Percentiles rank a stretch among this genome's conserved stretches.
phyloP scores from a whole-genome alignment of 768 basidiomycete species.

The Tremella fuciformis region DNA sequence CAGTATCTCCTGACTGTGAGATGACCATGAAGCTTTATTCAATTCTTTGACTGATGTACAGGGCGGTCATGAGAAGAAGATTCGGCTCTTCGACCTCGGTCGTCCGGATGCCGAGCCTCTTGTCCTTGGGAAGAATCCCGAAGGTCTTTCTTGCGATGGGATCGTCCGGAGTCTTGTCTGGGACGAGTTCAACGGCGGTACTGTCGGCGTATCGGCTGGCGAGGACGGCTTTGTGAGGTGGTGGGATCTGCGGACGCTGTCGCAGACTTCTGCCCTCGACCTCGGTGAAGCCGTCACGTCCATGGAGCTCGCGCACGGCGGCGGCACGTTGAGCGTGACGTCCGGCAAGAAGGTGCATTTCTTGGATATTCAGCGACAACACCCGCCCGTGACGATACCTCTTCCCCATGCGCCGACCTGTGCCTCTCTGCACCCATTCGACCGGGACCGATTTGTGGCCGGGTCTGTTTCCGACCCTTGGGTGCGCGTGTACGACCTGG shows the following conservation, averaged over 20 bases:
- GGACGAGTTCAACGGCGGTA: conserved; percentile 71
- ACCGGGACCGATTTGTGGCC: conserved; percentile 85
- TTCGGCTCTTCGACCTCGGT: conserved; percentile 85
- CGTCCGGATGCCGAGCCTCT: conserved; percentile 84
- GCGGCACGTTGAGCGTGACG: conserved; percentile 80
- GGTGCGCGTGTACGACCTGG: conserved; percentile 87
- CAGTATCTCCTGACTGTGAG: conserved; percentile 51
- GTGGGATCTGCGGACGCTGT: conserved; percentile 89
- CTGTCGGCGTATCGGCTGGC: conserved; percentile 75
- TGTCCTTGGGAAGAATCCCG: conserved; percentile 63
- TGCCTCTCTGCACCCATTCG: conserved; percentile 86
- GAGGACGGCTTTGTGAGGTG: conserved; percentile 95
- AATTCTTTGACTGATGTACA: conserved; percentile 51
- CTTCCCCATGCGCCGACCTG: conserved; percentile 87
- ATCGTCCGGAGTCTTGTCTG: conserved; percentile 90
- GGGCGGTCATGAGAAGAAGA: conserved; percentile 97
- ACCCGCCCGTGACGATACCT: conserved; percentile 69
- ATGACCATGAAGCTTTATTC: background rate
- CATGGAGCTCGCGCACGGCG: conserved; percentile 81
- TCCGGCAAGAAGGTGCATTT: conserved; percentile 91
- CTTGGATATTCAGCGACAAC: conserved; percentile 60
- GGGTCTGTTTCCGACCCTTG: conserved; percentile 89
- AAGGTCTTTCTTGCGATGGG: conserved; percentile 71
- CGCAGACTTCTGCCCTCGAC: conserved; percentile 65
- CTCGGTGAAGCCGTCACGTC: conserved; percentile 82